Percentiles rank a stretch among this genome's conserved stretches.
These are phyloP conservation scores for Saccharomycopsis amapae DNA, from an alignment of 805 yeast genomes.

Conservation along the genomic window DNA sequence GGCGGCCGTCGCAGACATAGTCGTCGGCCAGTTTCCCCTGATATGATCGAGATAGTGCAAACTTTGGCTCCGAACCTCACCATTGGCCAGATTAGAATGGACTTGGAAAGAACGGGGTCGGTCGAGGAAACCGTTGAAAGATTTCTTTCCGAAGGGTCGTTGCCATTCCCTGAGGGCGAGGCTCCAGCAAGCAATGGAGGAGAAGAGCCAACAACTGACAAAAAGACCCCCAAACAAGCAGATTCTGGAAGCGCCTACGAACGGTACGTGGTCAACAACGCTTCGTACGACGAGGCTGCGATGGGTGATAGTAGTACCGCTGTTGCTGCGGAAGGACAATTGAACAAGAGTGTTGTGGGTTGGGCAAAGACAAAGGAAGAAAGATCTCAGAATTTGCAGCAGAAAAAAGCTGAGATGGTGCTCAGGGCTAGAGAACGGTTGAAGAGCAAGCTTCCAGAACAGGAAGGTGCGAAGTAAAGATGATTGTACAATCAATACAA, in stretches of 20 bases:
- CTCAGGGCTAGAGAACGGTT: conserved; percentile 55
- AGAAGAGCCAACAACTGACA: conserved; percentile 21
- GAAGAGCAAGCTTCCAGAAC: conserved; percentile 26
- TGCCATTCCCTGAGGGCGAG: conserved; percentile 46
- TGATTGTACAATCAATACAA: too few species aligned
- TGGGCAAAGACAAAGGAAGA: conserved; percentile 40
- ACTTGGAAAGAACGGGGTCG: conserved; percentile 68
- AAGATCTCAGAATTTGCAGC: conserved; percentile 38
- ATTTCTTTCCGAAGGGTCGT: conserved; percentile 50
- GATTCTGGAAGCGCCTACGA: conserved; percentile 16
- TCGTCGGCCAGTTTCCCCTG: conserved; percentile 48
- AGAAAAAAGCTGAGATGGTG: conserved; percentile 51
- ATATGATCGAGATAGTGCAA: conserved; percentile 82
- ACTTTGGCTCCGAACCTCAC: conserved; percentile 72
- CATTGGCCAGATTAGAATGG: conserved; percentile 62
- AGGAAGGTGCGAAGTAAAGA: too few species aligned
- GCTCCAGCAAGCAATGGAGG: conserved; percentile 21
- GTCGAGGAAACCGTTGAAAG: conserved; percentile 76
- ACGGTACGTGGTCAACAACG: conserved; percentile 18
- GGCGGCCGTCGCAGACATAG: conserved; percentile 5
- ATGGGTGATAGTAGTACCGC: not conserved
- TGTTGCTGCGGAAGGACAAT: conserved; percentile 4
- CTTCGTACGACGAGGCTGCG: not conserved
- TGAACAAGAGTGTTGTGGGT: conserved; percentile 24
- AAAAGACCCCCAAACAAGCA: conserved; percentile 11